These are phyloP conservation scores for Spinellus fusiger DNA, from an alignment of 192 early-diverging fungal genomes.

Conservation along the genomic window DNA sequence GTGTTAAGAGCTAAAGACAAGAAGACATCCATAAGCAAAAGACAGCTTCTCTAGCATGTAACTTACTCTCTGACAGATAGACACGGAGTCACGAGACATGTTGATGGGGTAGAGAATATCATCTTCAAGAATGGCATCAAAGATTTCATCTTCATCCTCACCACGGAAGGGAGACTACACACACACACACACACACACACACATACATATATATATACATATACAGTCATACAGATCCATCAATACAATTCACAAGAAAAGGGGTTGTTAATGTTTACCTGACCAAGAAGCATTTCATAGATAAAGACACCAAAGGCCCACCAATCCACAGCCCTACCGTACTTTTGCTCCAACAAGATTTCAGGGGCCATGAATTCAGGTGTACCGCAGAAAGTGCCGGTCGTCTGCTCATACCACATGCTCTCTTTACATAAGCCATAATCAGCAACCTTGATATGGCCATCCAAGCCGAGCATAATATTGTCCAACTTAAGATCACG, in stretches of 20 bases:
- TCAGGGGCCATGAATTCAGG: constrained; percentile 99
- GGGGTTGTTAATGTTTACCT: constrained; percentile 23
- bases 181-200: neutral
- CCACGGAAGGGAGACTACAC: constrained; percentile 79
- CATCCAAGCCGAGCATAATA: constrained; percentile 84
- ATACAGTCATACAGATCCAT: too few relatives aligned
- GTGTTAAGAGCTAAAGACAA: constrained; percentile 64
- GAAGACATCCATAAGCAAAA: neutral
- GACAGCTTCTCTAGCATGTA: neutral
- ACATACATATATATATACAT: neutral
- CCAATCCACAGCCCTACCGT: constrained; percentile 97
- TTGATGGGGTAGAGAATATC: constrained; percentile 93
- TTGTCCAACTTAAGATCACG: constrained; percentile 98
- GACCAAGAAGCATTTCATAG: constrained; percentile 88
- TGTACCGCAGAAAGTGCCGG: constrained; percentile 96
- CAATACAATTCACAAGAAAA: too few relatives aligned
- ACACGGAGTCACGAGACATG: constrained; percentile 90
- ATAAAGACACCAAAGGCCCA: constrained; percentile 91
- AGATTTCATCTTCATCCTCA: constrained; percentile 97
- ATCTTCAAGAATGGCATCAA: constrained; percentile 94
- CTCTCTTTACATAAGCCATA: constrained; percentile 98
- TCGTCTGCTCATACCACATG: constrained; percentile 83
- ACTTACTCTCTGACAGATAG: constrained; percentile 77
- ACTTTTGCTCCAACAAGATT: constrained; percentile 91
- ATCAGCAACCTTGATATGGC: constrained; percentile 97